Base-by-base conservation (phyloP, 495 filamentous ascomycete genomes). In the Chaetomium cochliodes region DNA sequence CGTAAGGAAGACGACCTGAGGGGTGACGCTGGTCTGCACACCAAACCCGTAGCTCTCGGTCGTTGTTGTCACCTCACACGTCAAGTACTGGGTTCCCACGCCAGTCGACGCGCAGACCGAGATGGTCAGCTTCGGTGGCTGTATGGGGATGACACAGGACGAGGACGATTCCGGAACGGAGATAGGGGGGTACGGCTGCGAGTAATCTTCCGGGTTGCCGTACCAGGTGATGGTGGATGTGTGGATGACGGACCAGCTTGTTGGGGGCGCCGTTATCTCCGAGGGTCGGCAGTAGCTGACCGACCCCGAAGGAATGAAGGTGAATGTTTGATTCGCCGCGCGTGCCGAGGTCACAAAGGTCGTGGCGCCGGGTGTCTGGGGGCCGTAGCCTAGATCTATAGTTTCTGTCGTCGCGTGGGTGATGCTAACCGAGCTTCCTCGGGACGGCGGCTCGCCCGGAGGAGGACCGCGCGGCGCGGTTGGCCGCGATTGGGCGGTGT, bases 141-240 rank as follows among this genome's bases (percentile, higher is more conserved):
- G 56, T 13, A 58, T 58, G 41, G 66, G 37, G 12, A 69, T 64
- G 18, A 78, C 68, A 62, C 79, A 81, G 37, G 72, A 53, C 53
- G 58, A 18, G 1, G 74, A 74, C 2, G 72, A 71, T n/a, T 58
- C 64, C 2, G 71, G 80, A 0, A 74, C 72, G 16, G 62, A 67
- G 47, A 81, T 72, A 20, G 74, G 68, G 12, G 78, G 73, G 59
- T 73, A 82, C 13, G 75, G 74, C 8, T 73, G 74, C 22, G 77
- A 79, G 67, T 81, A 81, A 52, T 80, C 74, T 26, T 63, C 58
- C 26, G 78, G 77, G 58, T 79, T 67, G 18, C 77, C 79, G 39
- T 65, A 72, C 77, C 78, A 80, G 33, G 80, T 81, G 42, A 73
- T 71, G 1, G 80, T 81, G 53, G 71, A 72, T 4, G 79, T 81